phyloP scores from a whole-genome alignment of 1,284 basidiomycete genomes.

The Leccinum idahoense region DNA sequence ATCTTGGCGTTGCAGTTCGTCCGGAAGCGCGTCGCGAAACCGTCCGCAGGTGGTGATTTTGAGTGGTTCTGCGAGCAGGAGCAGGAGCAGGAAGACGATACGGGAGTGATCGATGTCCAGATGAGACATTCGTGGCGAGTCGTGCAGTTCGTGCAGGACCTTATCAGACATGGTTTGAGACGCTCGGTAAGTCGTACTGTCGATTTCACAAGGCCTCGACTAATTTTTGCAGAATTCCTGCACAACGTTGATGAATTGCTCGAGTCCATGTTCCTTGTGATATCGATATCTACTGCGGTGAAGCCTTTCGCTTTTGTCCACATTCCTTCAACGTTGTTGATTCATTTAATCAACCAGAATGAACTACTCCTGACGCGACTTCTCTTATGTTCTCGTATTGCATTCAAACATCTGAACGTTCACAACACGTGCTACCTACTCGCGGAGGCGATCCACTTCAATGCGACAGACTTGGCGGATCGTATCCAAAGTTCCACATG shows the following conservation, averaged over 20 bases:
- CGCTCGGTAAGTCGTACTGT: constrained; percentile 48
- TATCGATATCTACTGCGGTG: constrained; percentile 68
- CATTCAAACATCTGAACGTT: constrained; percentile 68
- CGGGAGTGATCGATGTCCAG: constrained; percentile 59
- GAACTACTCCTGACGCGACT: constrained; percentile 87
- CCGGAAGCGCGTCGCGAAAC: constrained; percentile 42
- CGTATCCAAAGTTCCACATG: constrained; percentile 77
- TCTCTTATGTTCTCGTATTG: constrained; percentile 73
- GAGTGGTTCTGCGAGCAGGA: constrained; percentile 37
- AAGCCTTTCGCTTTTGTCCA: constrained; percentile 21
- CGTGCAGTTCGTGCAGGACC: constrained; percentile 59
- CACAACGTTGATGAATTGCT: constrained; percentile 72
- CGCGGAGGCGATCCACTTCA: constrained; percentile 76
- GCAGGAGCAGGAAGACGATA: constrained; percentile 44
- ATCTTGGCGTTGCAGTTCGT: constrained; percentile 49
- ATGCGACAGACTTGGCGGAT: constrained; percentile 66
- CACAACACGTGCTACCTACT: constrained; percentile 82
- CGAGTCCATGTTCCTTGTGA: constrained; percentile 85
- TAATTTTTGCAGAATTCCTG: constrained; percentile 47
- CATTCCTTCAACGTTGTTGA: constrained; percentile 4
- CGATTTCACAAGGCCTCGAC: constrained; percentile 1
- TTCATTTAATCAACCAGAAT: constrained; percentile 50
- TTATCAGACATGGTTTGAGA: constrained; percentile 62
- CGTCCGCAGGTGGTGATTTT: constrained; percentile 50
- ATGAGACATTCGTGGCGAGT: constrained; percentile 77